Evolutionary conservation across 805 yeast species (phyloP).

Genomic region (Naumovozyma baii): DNA sequence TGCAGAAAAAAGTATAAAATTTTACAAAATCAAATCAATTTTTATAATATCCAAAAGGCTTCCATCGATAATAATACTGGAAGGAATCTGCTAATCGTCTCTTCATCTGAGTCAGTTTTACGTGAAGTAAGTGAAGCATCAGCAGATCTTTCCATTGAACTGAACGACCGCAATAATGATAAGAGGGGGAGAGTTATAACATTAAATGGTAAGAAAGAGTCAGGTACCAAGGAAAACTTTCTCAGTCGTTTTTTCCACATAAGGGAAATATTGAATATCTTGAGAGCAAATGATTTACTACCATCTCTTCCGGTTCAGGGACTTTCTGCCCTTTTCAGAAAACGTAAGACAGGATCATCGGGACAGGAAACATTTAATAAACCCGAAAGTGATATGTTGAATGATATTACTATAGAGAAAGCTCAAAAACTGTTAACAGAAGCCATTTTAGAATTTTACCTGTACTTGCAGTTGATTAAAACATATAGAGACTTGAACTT

Average conservation of each 20-base stretch:
- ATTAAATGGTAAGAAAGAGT: background rate
- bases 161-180: background rate
- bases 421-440: constrained; percentile 15
- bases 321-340: background rate
- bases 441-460: constrained; percentile 27
- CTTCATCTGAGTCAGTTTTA: background rate
- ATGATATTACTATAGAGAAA: constrained; percentile 5
- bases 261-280: constrained; percentile 4
- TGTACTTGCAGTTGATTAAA: constrained; percentile 26
- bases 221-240: background rate
- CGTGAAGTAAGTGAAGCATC: too few relatives aligned
- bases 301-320: constrained; percentile 23
- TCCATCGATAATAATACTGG: background rate
- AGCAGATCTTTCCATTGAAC: too few relatives aligned
- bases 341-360: background rate
- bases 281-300: constrained; percentile 17
- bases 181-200: background rate
- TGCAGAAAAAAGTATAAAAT: constrained; percentile 17
- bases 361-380: background rate
- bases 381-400: background rate
- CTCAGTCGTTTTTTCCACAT: background rate
- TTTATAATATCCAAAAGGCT: constrained; percentile 8
- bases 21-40: constrained; percentile 20
- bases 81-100: background rate
- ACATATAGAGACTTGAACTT: constrained; percentile 63